phyloP scores from a whole-genome alignment of 2,329 filamentous ascomycete genomes.

The Alternaria arborescens region DNA sequence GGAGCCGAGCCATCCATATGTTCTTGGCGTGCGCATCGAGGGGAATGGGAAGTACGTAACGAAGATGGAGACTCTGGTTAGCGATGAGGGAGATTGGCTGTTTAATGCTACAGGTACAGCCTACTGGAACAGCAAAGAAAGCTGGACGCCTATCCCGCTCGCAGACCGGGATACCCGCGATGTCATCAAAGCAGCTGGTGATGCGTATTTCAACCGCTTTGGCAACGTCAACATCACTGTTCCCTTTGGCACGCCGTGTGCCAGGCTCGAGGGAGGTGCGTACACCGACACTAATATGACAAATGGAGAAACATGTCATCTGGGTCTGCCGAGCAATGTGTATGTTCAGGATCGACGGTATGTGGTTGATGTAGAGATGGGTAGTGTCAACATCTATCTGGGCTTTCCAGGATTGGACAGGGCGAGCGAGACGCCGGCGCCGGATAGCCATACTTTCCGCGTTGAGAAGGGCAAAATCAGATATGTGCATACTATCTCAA shows the following conservation, averaged over 20 bases:
- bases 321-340: conserved; percentile 34
- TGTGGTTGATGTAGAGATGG: conserved; percentile 37
- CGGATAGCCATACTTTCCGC: conserved; percentile 39
- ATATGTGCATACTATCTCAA: conserved; percentile 34
- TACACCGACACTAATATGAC: conserved; percentile 29
- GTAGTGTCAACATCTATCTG: conserved; percentile 36
- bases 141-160: conserved; percentile 27
- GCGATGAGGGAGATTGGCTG: conserved; percentile 34
- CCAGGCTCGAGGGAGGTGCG: conserved; percentile 35
- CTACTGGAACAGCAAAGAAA: conserved; percentile 23
- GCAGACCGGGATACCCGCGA: conserved; percentile 20
- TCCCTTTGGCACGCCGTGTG: conserved; percentile 37
- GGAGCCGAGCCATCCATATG: conserved; percentile 28
- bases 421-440: conserved; percentile 18
- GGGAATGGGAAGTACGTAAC: conserved; percentile 23
- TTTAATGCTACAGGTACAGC: conserved; percentile 32
- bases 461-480: conserved; percentile 35
- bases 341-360: conserved; percentile 33
- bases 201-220: conserved; percentile 35
- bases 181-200: conserved; percentile 33
- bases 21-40: conserved; percentile 30
- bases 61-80: conserved; percentile 33
- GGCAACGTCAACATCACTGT: conserved; percentile 25
- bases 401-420: conserved; percentile 34
- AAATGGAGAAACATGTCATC: conserved; percentile 26